Evolutionary conservation across 2,329 filamentous ascomycete species (phyloP).

Genomic region (Pseudofabraea citricarpa): DNA sequence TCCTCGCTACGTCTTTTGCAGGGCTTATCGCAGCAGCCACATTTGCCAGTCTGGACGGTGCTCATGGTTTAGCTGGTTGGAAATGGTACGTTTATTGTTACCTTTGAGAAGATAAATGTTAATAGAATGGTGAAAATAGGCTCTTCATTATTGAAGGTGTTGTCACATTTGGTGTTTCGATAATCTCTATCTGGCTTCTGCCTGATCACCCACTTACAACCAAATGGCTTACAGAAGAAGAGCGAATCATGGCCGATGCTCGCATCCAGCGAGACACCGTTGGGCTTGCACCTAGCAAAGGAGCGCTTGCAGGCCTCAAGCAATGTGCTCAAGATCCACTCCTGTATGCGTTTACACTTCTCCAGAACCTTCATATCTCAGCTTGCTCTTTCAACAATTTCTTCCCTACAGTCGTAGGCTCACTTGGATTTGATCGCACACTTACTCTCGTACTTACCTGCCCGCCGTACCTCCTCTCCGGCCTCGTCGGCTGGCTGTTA

Average conservation of each 20-base stretch:
- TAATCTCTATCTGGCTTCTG: conserved; percentile 23
- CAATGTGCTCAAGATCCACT: too few species aligned
- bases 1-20: conserved; percentile 30
- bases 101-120: too few species aligned
- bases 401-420: conserved; percentile 34
- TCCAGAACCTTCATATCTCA: conserved; percentile 42
- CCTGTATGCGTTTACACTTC: conserved; percentile 37
- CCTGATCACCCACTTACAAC: conserved; percentile 33
- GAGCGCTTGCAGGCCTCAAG: conserved; percentile 32
- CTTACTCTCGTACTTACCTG: conserved; percentile 37
- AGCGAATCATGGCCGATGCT: conserved; percentile 33
- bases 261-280: conserved; percentile 37
- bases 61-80: conserved; percentile 34
- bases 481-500: conserved; percentile 26
- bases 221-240: conserved; percentile 35
- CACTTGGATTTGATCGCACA: conserved; percentile 29
- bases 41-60: conserved; percentile 28
- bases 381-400: conserved; percentile 36
- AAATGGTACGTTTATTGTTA: conserved; percentile 28
- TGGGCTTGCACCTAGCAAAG: conserved; percentile 31
- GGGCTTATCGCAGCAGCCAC: conserved; percentile 33
- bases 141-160: conserved; percentile 43
- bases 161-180: conserved; percentile 46
- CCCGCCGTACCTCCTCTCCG: conserved; percentile 25
- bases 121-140: neutral